Base-by-base conservation (phyloP, 176 grass and related monocot species). In the Aegilops longissima region DNA sequence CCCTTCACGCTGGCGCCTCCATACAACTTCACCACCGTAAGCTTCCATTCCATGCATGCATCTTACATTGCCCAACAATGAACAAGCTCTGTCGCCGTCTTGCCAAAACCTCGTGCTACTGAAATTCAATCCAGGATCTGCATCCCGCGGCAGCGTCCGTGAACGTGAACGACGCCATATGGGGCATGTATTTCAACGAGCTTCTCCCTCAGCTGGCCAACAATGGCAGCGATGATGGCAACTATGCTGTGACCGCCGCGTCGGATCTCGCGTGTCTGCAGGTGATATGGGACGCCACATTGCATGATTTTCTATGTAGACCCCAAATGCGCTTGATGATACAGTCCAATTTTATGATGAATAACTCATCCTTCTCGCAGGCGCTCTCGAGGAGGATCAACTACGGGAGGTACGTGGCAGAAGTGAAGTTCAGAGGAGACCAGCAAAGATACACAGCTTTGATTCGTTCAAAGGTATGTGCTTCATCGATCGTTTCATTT, bases 191-290 rank as follows among this genome's bases (percentile, higher is more conserved):
- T 78, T 96, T 94, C 61, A 88, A 78, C 29, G 71, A 94, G 40
- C 77, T 98, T 47, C 92, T 96, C 51, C 93, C 96, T 56, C 16
- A 92, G 20, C 72, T 98, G 63, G 90, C 92, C 61, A 90, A 78
- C 27, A 54, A 94, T 35, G 93, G 90, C 56, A 20, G 56, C 5
- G 88, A 96, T 36, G 92, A 98, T 88, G 96, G 96, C 67, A 96
- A 94, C 87, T 98, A 96, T 30, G 92, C 93, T 23, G 83, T 58
- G 58, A 88, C 92, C 52, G 80, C 77, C 18, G 88, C 92, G 3
- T 83, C 92, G 44, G 96, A 98, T 92, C 93, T 98, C 51, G 64
- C 76, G 2, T 98, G 93, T 59, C 79, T 98, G 80, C 96, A 98
- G 90, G 96, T 96, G 91, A 73, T 3, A 42, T 47, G 17, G 11